Base-by-base conservation (phyloP, 306 rosid genomes). In the Acacia melanoxylon region DNA sequence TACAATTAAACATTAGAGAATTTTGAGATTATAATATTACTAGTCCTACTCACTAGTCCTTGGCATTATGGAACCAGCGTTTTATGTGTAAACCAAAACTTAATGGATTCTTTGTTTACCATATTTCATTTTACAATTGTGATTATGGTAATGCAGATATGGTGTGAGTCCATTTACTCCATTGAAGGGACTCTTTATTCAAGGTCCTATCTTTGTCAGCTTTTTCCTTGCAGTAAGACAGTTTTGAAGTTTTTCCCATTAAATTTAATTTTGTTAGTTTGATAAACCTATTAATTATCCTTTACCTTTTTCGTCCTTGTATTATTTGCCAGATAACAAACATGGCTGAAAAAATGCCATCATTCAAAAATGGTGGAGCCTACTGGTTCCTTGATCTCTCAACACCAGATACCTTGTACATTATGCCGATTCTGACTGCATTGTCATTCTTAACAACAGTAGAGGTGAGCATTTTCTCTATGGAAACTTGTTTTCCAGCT, bases 381-480 rank as follows among this genome's bases (percentile, higher is more conserved):
- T 89, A 0, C 86, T 95, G 99, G 99, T 95, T 95, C 88, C 73
- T 83, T 69, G 99, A 95, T 88, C 98, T 95, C 74, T 61, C 99
- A 24, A 92, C 97, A 59, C 97, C 95, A 15, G 99, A 95, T 85
- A 46, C 82, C 68, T 76, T 92, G 8, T 95, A 91, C 69, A 59
- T 95, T 78, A 56, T 92, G 48, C 99, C 99, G 58, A 86, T 85
- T 87, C 74, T 95, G 87, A 82, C 99, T 13, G 95, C 86, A 29
- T 74, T 95, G 87, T 81, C 98, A 72, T 95, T 92, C 89, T 88
- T 94, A 88, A 11, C 93, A 58, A 90, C 97, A 4, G 94, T 93
- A 74, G 99, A 95, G 98, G 98, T 95, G 84, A 69, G 88, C 27
- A 44, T 85, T 70, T 79, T 25, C 72, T 71, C 67, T 49, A 33